Percentiles rank a stretch among this genome's conserved stretches.
Evolutionary conservation across 768 basidiomycete species (phyloP).

Genomic region (Amanita rubescens): DNA sequence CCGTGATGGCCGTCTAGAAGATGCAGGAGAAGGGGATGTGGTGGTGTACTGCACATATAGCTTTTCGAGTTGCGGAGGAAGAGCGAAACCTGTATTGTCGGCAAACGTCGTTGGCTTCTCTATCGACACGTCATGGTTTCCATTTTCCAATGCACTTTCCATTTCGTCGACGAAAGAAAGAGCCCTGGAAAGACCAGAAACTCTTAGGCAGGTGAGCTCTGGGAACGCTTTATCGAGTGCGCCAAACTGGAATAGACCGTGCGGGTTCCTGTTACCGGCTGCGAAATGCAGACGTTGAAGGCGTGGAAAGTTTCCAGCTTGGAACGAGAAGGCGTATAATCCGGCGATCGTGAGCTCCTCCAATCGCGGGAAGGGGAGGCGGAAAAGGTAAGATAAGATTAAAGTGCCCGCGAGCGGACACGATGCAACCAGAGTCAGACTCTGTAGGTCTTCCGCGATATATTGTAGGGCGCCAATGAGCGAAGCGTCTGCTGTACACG

Average conservation of each 20-base stretch:
- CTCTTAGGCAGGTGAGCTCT: slow-evolving; percentile 26
- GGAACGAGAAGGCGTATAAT: slow-evolving; percentile 42
- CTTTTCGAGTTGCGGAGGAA: background rate
- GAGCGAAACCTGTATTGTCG: background rate
- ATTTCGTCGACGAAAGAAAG: slow-evolving; percentile 35
- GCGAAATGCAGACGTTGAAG: slow-evolving; percentile 36
- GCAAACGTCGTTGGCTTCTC: background rate
- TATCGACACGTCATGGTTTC: background rate
- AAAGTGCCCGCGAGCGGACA: slow-evolving; percentile 29
- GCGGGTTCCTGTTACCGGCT: slow-evolving; percentile 41
- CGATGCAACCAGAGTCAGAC: slow-evolving; percentile 29
- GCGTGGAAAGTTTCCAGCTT: slow-evolving; percentile 26
- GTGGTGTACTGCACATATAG: background rate
- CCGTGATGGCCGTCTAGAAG: slow-evolving; percentile 5
- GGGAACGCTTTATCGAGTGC: slow-evolving; percentile 34
- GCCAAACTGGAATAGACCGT: slow-evolving; percentile 34
- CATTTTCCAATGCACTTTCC: slow-evolving; percentile 19
- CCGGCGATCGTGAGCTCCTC: slow-evolving; percentile 36
- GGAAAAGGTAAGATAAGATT: slow-evolving; percentile 36
- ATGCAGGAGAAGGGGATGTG: slow-evolving; percentile 1
- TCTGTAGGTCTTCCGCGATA: slow-evolving; percentile 33
- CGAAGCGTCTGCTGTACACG: background rate
- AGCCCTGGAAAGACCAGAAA: slow-evolving; percentile 38
- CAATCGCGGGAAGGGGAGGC: slow-evolving; percentile 32
- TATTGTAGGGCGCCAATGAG: slow-evolving; percentile 26